These are phyloP conservation scores for Falciphora oryzae DNA, from an alignment of 2,329 filamentous ascomycete species.

Conservation along the genomic window DNA sequence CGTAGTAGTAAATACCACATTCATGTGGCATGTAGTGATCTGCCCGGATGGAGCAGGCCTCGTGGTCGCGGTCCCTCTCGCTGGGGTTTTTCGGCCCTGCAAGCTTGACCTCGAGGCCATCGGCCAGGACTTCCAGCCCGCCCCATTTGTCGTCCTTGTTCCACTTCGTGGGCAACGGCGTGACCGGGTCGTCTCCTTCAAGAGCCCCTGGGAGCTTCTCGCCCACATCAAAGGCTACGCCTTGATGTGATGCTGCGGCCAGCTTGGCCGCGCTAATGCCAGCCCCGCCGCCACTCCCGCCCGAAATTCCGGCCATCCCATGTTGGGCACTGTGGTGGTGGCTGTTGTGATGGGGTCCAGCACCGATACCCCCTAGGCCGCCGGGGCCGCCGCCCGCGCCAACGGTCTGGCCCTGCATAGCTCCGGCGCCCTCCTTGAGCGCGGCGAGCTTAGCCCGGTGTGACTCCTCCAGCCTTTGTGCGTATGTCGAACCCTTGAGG, in stretches of 20 bases:
- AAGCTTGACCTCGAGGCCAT: constrained; percentile 66
- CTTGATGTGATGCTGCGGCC: constrained; percentile 58
- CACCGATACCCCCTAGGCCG: constrained; percentile 36
- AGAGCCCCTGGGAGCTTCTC: constrained; percentile 54
- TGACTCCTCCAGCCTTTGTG: constrained; percentile 66
- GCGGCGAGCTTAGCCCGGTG: constrained; percentile 54
- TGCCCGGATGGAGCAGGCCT: constrained; percentile 76
- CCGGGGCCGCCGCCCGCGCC: constrained; percentile 5
- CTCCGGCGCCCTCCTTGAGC: constrained; percentile 38
- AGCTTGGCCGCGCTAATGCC: constrained; percentile 35
- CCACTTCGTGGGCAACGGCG: constrained; percentile 76
- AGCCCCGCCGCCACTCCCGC: constrained; percentile 10
- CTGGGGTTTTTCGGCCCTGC: constrained; percentile 38
- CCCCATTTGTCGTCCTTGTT: constrained; percentile 69
- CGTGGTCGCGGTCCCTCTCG: constrained; percentile 50
- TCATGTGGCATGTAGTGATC: constrained; percentile 83
- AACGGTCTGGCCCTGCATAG: constrained; percentile 13
- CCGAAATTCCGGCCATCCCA: constrained; percentile 7
- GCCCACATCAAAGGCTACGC: constrained; percentile 77
- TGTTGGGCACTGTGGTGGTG: constrained; percentile 5
- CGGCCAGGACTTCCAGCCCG: constrained; percentile 64
- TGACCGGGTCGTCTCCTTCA: constrained; percentile 53
- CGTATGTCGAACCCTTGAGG: constrained; percentile 69
- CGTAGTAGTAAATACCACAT: constrained; percentile 93
- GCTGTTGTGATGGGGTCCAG: constrained; percentile 42